Percentiles rank a stretch among this genome's conserved stretches.
phyloP scores from a whole-genome alignment of 2,329 filamentous ascomycete species.

The Parastagonospora nodorum region DNA sequence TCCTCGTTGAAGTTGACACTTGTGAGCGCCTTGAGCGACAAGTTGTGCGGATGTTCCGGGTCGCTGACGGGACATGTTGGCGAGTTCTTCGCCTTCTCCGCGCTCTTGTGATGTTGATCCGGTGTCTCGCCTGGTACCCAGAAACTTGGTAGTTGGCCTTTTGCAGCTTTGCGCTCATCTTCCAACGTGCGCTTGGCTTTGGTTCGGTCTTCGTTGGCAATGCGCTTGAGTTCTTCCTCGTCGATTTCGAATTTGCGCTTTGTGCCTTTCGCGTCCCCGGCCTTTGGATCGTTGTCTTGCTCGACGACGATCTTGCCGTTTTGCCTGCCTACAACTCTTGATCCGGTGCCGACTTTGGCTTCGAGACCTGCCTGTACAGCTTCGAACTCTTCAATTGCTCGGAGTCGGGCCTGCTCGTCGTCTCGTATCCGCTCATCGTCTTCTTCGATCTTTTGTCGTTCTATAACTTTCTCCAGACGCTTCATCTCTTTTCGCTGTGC shows the following conservation, averaged over 20 bases:
- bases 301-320: slow-evolving; percentile 53
- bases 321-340: slow-evolving; percentile 48
- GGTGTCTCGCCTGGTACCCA: slow-evolving; percentile 90
- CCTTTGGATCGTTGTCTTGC: slow-evolving; percentile 37
- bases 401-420: slow-evolving; percentile 71
- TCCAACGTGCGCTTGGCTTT: slow-evolving; percentile 73
- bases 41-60: slow-evolving; percentile 68
- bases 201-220: slow-evolving; percentile 70
- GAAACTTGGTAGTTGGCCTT: slow-evolving; percentile 79
- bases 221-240: slow-evolving; percentile 73
- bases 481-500: slow-evolving; percentile 91
- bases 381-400: slow-evolving; percentile 83
- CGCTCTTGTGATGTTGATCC: slow-evolving; percentile 54
- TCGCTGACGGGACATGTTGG: slow-evolving; percentile 79
- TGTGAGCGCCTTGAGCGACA: slow-evolving; percentile 79
- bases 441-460: slow-evolving; percentile 65
- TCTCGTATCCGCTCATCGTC: slow-evolving; percentile 64
- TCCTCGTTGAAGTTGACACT: slow-evolving; percentile 78
- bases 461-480: slow-evolving; percentile 70
- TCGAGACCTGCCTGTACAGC: slow-evolving; percentile 71
- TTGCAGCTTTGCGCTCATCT: slow-evolving; percentile 69
- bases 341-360: slow-evolving; percentile 44
- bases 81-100: slow-evolving; percentile 60
- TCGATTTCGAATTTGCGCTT: slow-evolving; percentile 85
- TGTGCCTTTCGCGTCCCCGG: slow-evolving; percentile 47